phyloP scores from a whole-genome alignment of 768 basidiomycete genomes.

The Suillus americanus region DNA sequence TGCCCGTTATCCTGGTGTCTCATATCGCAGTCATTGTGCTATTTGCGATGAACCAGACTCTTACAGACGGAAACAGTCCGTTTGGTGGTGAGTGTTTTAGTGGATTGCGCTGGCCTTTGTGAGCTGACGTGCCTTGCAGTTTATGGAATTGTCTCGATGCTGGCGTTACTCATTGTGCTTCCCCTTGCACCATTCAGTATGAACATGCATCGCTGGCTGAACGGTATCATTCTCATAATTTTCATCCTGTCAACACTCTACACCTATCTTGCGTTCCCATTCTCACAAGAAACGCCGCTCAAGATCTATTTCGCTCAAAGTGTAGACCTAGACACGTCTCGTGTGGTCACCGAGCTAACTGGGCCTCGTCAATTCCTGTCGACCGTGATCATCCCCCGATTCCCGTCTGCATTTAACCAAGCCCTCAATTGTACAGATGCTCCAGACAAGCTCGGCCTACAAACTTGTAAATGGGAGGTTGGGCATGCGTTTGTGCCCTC shows the following conservation, averaged over 20 bases:
- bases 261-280: slow-evolving; percentile 55
- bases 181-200: slow-evolving; percentile 67
- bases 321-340: slow-evolving; percentile 42
- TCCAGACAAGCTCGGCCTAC: slow-evolving; percentile 35
- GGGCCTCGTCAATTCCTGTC: slow-evolving; percentile 45
- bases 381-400: slow-evolving; percentile 41
- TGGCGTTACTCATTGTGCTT: slow-evolving; percentile 52
- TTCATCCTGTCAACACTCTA: slow-evolving; percentile 46
- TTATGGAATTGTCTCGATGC: slow-evolving; percentile 44
- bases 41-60: slow-evolving; percentile 51
- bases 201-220: slow-evolving; percentile 43
- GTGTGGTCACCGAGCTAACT: slow-evolving; percentile 43
- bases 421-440: slow-evolving; percentile 32
- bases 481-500: slow-evolving; percentile 34
- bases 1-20: slow-evolving; percentile 51
- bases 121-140: slow-evolving; percentile 36
- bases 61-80: slow-evolving; percentile 60
- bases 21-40: slow-evolving; percentile 51
- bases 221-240: slow-evolving; percentile 35
- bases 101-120: neutral
- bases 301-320: slow-evolving; percentile 73
- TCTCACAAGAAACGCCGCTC: slow-evolving; percentile 58
- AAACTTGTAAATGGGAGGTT: slow-evolving; percentile 50
- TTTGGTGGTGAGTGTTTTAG: slow-evolving; percentile 40
- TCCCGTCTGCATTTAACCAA: slow-evolving; percentile 50